A percentile compares a stretch with the other conserved stretches of the same genome.
Evolutionary conservation across 257 asterid genomes (phyloP).

Genomic region (Petunia axillaris): DNA sequence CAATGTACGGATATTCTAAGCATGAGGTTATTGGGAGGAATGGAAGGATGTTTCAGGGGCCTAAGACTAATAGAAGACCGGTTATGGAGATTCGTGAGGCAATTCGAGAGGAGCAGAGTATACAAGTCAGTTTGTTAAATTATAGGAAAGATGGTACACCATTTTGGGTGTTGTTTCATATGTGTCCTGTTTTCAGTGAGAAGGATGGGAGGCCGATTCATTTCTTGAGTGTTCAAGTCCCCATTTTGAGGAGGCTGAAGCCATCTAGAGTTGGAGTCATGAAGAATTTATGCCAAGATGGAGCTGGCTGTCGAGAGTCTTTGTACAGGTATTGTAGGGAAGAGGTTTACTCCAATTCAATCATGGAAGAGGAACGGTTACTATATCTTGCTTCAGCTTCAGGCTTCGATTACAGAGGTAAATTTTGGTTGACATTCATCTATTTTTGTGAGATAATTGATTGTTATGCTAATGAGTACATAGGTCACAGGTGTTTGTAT

Average conservation of each 20-base stretch:
- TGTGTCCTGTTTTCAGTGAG: slow-evolving; percentile 81
- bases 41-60: slow-evolving; percentile 91
- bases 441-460: background rate
- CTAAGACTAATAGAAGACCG: slow-evolving; percentile 74
- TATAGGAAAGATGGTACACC: slow-evolving; percentile 94
- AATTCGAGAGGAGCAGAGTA: slow-evolving; percentile 65
- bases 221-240: slow-evolving; percentile 63
- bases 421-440: slow-evolving; percentile 6
- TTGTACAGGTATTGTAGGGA: slow-evolving; percentile 74
- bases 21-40: slow-evolving; percentile 88
- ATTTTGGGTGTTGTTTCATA: slow-evolving; percentile 85
- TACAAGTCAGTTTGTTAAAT: slow-evolving; percentile 71
- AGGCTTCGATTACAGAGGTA: slow-evolving; percentile 58
- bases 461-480: background rate
- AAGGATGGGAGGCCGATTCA: slow-evolving; percentile 69
- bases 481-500: background rate
- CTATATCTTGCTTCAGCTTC: slow-evolving; percentile 41
- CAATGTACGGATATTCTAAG: slow-evolving; percentile 75
- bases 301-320: slow-evolving; percentile 44
- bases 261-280: slow-evolving; percentile 37
- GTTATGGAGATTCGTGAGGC: slow-evolving; percentile 92
- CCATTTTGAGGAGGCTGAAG: slow-evolving; percentile 53
- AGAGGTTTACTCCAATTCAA: slow-evolving; percentile 64
- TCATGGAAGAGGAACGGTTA: slow-evolving; percentile 37
- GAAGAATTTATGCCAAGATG: slow-evolving; percentile 44